Percentiles rank a stretch among this genome's conserved stretches.
Evolutionary conservation across 1,139 yeast genomes (phyloP).

Genomic region (Blastobotrys illinoisensis): DNA sequence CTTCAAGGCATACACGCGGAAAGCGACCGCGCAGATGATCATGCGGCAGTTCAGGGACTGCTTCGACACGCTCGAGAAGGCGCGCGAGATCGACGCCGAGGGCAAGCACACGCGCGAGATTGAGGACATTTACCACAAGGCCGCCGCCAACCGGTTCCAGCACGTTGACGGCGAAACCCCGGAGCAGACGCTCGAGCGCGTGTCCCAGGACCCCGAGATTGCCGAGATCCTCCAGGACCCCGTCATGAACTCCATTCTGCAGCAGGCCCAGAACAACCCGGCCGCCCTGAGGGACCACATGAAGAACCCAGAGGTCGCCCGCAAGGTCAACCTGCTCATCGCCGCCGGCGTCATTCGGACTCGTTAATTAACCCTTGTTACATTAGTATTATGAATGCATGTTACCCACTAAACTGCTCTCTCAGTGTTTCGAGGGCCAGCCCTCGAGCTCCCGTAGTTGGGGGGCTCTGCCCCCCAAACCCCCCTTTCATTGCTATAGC

Average conservation of each 20-base stretch:
- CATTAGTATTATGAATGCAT: background rate
- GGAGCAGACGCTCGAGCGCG: constrained; percentile 90
- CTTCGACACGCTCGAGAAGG: constrained; percentile 73
- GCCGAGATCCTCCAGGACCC: constrained; percentile 90
- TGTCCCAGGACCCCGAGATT: constrained; percentile 89
- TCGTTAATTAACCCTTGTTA: constrained; percentile 41
- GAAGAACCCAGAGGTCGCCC: constrained; percentile 90
- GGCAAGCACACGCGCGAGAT: constrained; percentile 66
- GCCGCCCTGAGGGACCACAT: constrained; percentile 96
- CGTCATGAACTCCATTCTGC: constrained; percentile 90
- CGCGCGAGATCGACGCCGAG: constrained; percentile 68
- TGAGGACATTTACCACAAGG: constrained; percentile 75
- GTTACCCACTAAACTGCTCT: too few relatives aligned
- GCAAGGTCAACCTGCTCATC: constrained; percentile 82
- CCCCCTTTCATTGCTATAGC: too few relatives aligned
- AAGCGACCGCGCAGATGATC: constrained; percentile 90
- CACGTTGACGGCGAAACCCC: constrained; percentile 87
- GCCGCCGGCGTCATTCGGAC: constrained; percentile 98
- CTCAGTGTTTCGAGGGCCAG: too few relatives aligned
- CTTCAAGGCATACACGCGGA: constrained; percentile 92
- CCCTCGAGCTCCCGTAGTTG: too few relatives aligned
- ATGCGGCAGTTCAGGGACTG: constrained; percentile 83
- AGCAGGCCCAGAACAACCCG: constrained; percentile 92
- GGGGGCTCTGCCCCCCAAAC: too few relatives aligned
- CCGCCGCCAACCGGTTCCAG: constrained; percentile 71